Percentiles rank a stretch among this genome's conserved stretches.
phyloP scores from a whole-genome alignment of 768 basidiomycete species.

The Amanita muscaria region DNA sequence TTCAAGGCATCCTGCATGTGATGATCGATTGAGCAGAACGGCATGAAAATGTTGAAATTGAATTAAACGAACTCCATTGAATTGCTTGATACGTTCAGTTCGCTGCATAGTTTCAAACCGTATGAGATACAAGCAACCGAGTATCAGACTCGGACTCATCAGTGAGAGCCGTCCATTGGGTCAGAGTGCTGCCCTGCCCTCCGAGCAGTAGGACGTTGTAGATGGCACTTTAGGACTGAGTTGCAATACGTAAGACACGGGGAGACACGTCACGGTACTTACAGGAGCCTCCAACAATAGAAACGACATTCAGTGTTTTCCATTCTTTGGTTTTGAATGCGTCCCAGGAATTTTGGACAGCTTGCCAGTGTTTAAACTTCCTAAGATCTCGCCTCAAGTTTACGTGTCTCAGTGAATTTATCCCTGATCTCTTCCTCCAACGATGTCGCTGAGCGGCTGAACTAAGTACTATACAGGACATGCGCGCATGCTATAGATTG shows the following conservation, averaged over 20 bases:
- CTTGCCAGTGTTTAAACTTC: neutral
- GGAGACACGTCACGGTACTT: conserved; percentile 15
- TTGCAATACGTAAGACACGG: no score
- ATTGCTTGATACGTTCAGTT: conserved; percentile 1
- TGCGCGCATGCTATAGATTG: neutral
- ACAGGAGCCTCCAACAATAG: conserved; percentile 43
- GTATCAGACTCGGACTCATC: neutral
- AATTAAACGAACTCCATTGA: neutral
- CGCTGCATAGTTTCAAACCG: conserved; percentile 1
- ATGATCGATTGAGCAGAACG: neutral
- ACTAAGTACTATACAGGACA: neutral
- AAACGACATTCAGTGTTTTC: conserved; percentile 71
- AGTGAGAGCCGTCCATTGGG: conserved; percentile 1
- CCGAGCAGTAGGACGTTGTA: neutral
- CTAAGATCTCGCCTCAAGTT: neutral
- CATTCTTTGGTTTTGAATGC: conserved; percentile 58
- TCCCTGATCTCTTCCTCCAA: neutral
- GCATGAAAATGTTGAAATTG: no score
- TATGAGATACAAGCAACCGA: conserved; percentile 1
- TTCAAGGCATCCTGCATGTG: neutral
- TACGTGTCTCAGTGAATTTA: no score
- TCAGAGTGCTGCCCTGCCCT: neutral
- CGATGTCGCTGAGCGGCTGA: neutral
- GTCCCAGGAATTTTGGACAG: conserved; percentile 59
- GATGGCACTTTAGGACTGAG: neutral